A percentile compares a stretch with the other conserved stretches of the same genome.
Conservation (phyloP, 1,139 yeast species). For the Yamadazyma diddensiae region DNA sequence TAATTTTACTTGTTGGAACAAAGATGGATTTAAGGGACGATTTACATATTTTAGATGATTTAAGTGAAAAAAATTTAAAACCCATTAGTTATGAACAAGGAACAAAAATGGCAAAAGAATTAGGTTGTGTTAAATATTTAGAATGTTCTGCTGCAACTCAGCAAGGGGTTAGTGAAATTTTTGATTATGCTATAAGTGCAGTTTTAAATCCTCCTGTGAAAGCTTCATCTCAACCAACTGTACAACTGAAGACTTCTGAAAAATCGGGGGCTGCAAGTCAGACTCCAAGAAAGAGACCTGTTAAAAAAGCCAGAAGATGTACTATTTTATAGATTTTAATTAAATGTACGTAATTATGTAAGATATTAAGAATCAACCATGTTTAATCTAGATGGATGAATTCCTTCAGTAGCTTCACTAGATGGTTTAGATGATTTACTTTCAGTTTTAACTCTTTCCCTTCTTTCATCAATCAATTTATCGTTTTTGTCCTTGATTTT, state of each 20-base stretch:
- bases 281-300: slow-evolving; percentile 26
- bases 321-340: slow-evolving; percentile 34
- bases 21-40: slow-evolving; percentile 84
- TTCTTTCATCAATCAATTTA: slow-evolving; percentile 64
- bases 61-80: slow-evolving; percentile 57
- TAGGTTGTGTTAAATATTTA: slow-evolving; percentile 70
- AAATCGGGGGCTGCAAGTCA: slow-evolving; percentile 3
- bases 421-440: slow-evolving; percentile 24
- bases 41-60: slow-evolving; percentile 68
- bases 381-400: slow-evolving; percentile 57
- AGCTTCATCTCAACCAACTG: slow-evolving; percentile 6
- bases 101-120: slow-evolving; percentile 61
- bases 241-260: slow-evolving; percentile 3
- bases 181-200: slow-evolving; percentile 74
- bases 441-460: slow-evolving; percentile 42
- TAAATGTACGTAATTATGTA: slow-evolving; percentile 1
- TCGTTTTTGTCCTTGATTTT: slow-evolving; percentile 80
- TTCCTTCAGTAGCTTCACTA: slow-evolving; percentile 20
- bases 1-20: slow-evolving; percentile 80
- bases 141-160: slow-evolving; percentile 96
- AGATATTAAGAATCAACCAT: slow-evolving; percentile 6
- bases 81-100: slow-evolving; percentile 70
- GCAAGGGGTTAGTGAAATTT: slow-evolving; percentile 77
- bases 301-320: slow-evolving; percentile 48
- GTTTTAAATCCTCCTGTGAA: slow-evolving; percentile 57